Conservation (phyloP, 2,329 filamentous ascomycete species). For the Pseudopyrenochaeta lycopersici region DNA sequence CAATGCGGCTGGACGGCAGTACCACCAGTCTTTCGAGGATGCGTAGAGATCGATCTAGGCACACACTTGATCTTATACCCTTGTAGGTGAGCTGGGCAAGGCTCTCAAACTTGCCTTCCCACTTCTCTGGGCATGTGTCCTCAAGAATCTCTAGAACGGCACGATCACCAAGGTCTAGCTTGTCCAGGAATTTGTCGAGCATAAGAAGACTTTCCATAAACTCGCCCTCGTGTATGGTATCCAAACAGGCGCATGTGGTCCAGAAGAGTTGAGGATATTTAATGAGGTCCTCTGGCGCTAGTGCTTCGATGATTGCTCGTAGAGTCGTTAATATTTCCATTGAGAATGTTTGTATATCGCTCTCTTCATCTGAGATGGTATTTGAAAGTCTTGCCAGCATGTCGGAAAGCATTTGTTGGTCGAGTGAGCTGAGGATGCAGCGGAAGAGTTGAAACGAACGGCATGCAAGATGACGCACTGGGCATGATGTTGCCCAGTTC, state of each 20-base stretch:
- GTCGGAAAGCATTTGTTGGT: slow-evolving; percentile 93
- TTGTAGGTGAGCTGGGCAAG: slow-evolving; percentile 89
- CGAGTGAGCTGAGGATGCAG: slow-evolving; percentile 88
- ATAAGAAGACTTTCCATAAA: slow-evolving; percentile 92
- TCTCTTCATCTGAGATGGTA: slow-evolving; percentile 93
- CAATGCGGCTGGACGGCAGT: slow-evolving; percentile 79
- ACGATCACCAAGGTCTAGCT: slow-evolving; percentile 79
- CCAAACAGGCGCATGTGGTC: slow-evolving; percentile 95
- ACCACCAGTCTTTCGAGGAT: slow-evolving; percentile 81
- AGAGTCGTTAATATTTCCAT: slow-evolving; percentile 97
- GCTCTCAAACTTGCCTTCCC: slow-evolving; percentile 90
- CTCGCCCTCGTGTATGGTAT: slow-evolving; percentile 95
- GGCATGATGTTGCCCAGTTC: slow-evolving; percentile 96
- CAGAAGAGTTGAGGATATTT: slow-evolving; percentile 97
- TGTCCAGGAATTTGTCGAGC: slow-evolving; percentile 85
- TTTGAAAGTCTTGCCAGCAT: slow-evolving; percentile 96
- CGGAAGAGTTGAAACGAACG: slow-evolving; percentile 97
- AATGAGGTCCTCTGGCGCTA: slow-evolving; percentile 80
- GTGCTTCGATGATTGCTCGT: slow-evolving; percentile 86
- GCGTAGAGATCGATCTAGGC: slow-evolving; percentile 78
- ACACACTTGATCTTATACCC: slow-evolving; percentile 85
- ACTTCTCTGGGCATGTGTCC: slow-evolving; percentile 82
- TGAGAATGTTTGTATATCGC: slow-evolving; percentile 93
- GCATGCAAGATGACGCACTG: slow-evolving; percentile 92
- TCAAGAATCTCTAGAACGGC: slow-evolving; percentile 74